Conservation (phyloP, 1,284 basidiomycete species). For the Stygiomarasmius scandens region DNA sequence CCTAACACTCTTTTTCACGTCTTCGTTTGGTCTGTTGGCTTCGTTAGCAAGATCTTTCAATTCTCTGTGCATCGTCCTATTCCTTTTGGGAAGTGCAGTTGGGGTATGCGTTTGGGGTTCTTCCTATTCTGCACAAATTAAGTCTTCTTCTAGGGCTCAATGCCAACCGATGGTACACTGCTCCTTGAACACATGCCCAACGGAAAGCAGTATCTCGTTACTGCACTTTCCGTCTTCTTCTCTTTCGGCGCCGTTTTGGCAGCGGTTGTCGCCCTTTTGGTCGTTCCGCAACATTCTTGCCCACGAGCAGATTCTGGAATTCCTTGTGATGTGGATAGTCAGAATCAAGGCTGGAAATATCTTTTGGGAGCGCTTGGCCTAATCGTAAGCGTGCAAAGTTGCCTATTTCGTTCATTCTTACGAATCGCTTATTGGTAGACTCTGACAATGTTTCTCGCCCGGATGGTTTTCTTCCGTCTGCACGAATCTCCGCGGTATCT, state of each 20-base stretch:
- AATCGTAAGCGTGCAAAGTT: too few relatives aligned
- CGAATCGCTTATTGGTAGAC: conserved; percentile 55
- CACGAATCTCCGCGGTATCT: conserved; percentile 94
- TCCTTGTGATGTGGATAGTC: conserved; percentile 63
- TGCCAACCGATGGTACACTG: conserved; percentile 96
- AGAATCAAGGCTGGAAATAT: conserved; percentile 88
- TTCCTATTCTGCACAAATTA: conserved; percentile 2
- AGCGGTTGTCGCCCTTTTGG: conserved; percentile 74
- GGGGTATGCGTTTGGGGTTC: conserved; percentile 55
- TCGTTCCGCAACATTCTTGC: conserved; percentile 83
- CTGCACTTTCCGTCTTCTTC: conserved; percentile 95
- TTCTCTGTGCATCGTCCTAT: conserved; percentile 77
- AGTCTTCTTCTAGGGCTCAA: conserved; percentile 67
- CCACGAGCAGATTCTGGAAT: conserved; percentile 32
- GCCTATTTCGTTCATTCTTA: background rate
- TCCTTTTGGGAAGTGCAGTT: conserved; percentile 89
- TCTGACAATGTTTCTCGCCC: conserved; percentile 81
- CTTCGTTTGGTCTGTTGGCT: conserved; percentile 85
- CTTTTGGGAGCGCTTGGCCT: conserved; percentile 74
- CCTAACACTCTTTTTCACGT: conserved; percentile 87
- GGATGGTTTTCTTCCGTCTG: conserved; percentile 87
- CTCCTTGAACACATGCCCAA: conserved; percentile 94
- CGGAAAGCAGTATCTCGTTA: conserved; percentile 90
- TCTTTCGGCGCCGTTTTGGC: conserved; percentile 87
- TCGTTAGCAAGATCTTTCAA: conserved; percentile 77